Evolutionary conservation across 352 stramenopile species (phyloP).

Genomic region (Pythium scleroteichum): DNA sequence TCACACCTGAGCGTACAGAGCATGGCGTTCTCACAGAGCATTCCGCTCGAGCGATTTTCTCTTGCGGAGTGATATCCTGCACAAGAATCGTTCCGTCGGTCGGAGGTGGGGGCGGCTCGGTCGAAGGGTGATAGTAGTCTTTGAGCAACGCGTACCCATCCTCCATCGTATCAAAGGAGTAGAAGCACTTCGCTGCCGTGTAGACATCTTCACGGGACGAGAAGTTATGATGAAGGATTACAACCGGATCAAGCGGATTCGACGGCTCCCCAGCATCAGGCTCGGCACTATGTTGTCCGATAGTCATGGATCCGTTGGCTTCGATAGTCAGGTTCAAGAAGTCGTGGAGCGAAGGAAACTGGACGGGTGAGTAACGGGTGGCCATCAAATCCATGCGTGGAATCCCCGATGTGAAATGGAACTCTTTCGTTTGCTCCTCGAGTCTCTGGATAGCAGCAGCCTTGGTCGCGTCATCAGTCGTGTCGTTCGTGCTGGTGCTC

Average conservation of each 20-base stretch:
- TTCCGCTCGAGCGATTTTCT: conserved; percentile 2
- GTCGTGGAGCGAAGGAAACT: conserved; percentile 36
- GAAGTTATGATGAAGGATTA: neutral
- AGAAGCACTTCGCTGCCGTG: conserved; percentile 11
- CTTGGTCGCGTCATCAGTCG: conserved; percentile 2
- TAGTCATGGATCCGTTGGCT: conserved; percentile 1
- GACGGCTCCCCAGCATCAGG: conserved; percentile 1
- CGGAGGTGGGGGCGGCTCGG: neutral
- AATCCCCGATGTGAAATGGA: conserved; percentile 58
- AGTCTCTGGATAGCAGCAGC: conserved; percentile 1
- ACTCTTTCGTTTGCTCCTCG: conserved; percentile 37
- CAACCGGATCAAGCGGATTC: neutral
- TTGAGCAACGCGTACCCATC: neutral
- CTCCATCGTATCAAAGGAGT: conserved; percentile 12
- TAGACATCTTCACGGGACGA: conserved; percentile 14
- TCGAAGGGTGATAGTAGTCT: conserved; percentile 4
- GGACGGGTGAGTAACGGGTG: conserved; percentile 26
- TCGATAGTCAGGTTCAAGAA: conserved; percentile 26
- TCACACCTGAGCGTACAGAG: conserved; percentile 54
- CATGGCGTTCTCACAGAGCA: conserved; percentile 36
- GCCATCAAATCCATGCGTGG: conserved; percentile 36
- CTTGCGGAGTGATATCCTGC: neutral
- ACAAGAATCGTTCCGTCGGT: conserved; percentile 2
- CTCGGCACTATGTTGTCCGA: neutral
- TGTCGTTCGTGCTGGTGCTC: neutral